Evolutionary conservation across 1,139 yeast species (phyloP).

Genomic region (Taphrina sp.): DNA sequence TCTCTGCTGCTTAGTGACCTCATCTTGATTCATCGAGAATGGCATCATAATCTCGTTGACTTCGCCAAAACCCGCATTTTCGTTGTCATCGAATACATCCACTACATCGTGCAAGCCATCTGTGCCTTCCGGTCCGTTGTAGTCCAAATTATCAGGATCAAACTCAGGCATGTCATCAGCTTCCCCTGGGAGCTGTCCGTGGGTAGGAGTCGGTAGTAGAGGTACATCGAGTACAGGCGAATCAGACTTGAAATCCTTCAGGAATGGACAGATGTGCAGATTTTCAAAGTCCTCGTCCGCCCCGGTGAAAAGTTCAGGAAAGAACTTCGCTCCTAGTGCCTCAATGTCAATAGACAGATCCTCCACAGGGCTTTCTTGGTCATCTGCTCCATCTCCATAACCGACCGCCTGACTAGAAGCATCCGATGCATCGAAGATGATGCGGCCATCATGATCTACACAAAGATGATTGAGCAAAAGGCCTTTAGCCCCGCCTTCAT

Average conservation of each 20-base stretch:
- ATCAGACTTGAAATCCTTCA: slow-evolving; percentile 30
- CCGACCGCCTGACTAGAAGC: slow-evolving; percentile 34
- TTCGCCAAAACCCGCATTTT: slow-evolving; percentile 39
- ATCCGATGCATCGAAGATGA: slow-evolving; percentile 57
- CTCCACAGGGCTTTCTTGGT: slow-evolving; percentile 24
- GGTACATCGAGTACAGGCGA: slow-evolving; percentile 31
- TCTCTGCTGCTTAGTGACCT: not conserved
- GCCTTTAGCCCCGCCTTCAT: slow-evolving; percentile 93
- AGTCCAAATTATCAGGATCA: not conserved
- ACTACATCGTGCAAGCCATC: slow-evolving; percentile 33
- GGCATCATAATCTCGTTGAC: not conserved
- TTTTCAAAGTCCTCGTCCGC: slow-evolving; percentile 16
- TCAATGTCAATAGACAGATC: slow-evolving; percentile 13
- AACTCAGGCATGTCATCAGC: not conserved
- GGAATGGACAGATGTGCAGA: slow-evolving; percentile 34
- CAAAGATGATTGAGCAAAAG: slow-evolving; percentile 68
- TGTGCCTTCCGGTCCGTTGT: not conserved
- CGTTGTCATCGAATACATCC: slow-evolving; percentile 37
- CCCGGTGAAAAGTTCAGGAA: slow-evolving; percentile 21
- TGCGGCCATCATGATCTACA: slow-evolving; percentile 58
- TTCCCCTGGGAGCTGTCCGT: not conserved
- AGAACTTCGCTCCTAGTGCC: slow-evolving; percentile 29
- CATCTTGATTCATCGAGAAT: not conserved
- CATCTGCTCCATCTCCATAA: slow-evolving; percentile 6
- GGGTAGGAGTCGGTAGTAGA: slow-evolving; percentile 17